Percentiles rank a stretch among this genome's conserved stretches.
phyloP scores from a whole-genome alignment of 257 asterid species.

The Ilex aquifolium region DNA sequence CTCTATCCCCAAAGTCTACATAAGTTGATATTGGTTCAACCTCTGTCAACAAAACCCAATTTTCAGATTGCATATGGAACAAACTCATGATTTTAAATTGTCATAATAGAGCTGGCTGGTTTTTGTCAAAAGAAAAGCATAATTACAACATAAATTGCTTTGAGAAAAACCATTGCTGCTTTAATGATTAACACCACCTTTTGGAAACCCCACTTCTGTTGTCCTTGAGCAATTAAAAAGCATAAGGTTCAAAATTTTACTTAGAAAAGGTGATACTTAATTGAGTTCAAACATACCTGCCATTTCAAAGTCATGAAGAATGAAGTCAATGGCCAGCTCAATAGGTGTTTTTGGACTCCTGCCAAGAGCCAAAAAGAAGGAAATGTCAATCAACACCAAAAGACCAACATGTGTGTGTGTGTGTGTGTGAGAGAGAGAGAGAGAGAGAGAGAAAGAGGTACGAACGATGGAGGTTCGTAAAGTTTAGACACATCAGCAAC shows the following conservation, averaged over 20 bases:
- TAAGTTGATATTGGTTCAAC: slow-evolving; percentile 92
- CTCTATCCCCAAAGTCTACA: slow-evolving; percentile 82
- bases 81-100: too few species aligned
- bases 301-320: slow-evolving; percentile 96
- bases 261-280: not conserved
- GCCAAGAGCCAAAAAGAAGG: slow-evolving; percentile 1
- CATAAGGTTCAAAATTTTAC: too few species aligned
- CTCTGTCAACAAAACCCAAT: slow-evolving; percentile 39
- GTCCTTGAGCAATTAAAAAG: too few species aligned
- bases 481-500: slow-evolving; percentile 18
- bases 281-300: slow-evolving; percentile 49
- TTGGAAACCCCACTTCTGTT: too few species aligned
- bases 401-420: not conserved
- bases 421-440: not conserved
- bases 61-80: slow-evolving; percentile 2
- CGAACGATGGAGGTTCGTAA: slow-evolving; percentile 42
- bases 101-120: too few species aligned
- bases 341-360: slow-evolving; percentile 76
- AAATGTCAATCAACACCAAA: not conserved
- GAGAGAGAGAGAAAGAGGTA: not conserved
- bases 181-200: too few species aligned
- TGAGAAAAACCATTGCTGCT: too few species aligned
- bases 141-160: too few species aligned
- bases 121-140: too few species aligned
- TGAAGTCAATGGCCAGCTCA: slow-evolving; percentile 92